Evolutionary conservation across 306 rosid genomes (phyloP).

Genomic region (Malus fusca): DNA sequence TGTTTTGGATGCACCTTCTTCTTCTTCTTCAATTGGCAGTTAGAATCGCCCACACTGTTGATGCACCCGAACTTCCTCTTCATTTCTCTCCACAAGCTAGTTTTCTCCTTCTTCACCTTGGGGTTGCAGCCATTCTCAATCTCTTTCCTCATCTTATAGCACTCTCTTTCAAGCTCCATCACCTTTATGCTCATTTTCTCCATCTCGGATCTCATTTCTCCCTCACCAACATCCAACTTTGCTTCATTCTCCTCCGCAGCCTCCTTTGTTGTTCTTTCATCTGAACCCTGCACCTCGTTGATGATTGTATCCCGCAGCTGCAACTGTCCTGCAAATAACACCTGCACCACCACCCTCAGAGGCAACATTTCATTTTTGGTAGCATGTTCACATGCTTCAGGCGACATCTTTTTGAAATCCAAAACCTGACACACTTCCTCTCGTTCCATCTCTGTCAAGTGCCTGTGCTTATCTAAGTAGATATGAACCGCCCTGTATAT

Average conservation of each 20-base stretch:
- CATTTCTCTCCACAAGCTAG: slow-evolving; percentile 46
- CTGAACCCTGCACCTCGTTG: slow-evolving; percentile 19
- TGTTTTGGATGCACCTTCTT: slow-evolving; percentile 27
- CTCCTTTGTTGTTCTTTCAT: not conserved
- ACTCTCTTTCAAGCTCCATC: slow-evolving; percentile 39
- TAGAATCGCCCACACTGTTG: slow-evolving; percentile 13
- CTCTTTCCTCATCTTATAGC: slow-evolving; percentile 34
- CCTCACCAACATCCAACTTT: slow-evolving; percentile 10
- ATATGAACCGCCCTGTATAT: slow-evolving; percentile 39
- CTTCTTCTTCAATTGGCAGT: slow-evolving; percentile 32
- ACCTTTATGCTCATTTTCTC: slow-evolving; percentile 31
- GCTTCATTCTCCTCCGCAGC: slow-evolving; percentile 12
- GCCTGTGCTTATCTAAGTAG: slow-evolving; percentile 33
- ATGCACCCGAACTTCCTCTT: slow-evolving; percentile 59
- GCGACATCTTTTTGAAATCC: slow-evolving; percentile 41
- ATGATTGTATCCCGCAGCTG: slow-evolving; percentile 26
- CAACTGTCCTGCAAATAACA: slow-evolving; percentile 33
- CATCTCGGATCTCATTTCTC: slow-evolving; percentile 16
- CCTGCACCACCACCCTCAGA: slow-evolving; percentile 37
- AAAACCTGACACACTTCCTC: slow-evolving; percentile 38
- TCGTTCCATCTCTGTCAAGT: slow-evolving; percentile 37
- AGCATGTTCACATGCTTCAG: slow-evolving; percentile 45
- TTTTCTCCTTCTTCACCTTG: slow-evolving; percentile 26
- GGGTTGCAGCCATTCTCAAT: slow-evolving; percentile 26
- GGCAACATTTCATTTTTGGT: slow-evolving; percentile 44